Conservation (phyloP, 768 basidiomycete genomes). For the Podaxis pistillaris region DNA sequence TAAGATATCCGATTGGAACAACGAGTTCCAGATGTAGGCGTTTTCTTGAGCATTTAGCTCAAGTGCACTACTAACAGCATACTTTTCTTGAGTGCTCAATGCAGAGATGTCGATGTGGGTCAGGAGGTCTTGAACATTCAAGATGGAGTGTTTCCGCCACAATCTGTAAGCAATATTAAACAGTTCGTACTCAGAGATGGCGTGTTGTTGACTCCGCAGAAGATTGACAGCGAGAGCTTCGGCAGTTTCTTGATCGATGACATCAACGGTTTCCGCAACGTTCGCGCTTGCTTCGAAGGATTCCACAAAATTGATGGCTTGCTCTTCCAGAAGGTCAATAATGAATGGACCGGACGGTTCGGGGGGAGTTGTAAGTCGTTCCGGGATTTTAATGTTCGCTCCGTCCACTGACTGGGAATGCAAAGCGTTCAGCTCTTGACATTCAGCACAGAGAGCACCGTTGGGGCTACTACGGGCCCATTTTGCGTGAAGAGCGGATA, state of each 20-base stretch:
- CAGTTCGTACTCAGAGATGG: constrained; percentile 61
- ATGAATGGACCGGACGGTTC: constrained; percentile 44
- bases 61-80: constrained; percentile 44
- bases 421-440: constrained; percentile 69
- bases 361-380: constrained; percentile 51
- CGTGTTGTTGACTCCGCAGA: constrained; percentile 48
- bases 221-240: constrained; percentile 41
- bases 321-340: constrained; percentile 49
- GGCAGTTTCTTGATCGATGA: constrained; percentile 34
- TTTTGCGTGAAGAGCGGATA: constrained; percentile 55
- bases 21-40: constrained; percentile 61
- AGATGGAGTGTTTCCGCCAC: constrained; percentile 40
- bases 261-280: constrained; percentile 21
- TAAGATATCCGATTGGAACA: constrained; percentile 60
- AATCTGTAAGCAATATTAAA: constrained; percentile 49
- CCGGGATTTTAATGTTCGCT: constrained; percentile 57
- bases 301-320: constrained; percentile 43
- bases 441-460: constrained; percentile 61
- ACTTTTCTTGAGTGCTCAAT: constrained; percentile 50
- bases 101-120: constrained; percentile 57
- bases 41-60: constrained; percentile 38
- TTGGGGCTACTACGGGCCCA: constrained; percentile 55
- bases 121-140: constrained; percentile 43
- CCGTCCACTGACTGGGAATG: constrained; percentile 73
- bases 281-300: constrained; percentile 34